Evolutionary conservation across 176 grass and related monocot species (phyloP), one percentile per base, ranked within the genome.

Genomic region (Guadua angustifolia): DNA sequence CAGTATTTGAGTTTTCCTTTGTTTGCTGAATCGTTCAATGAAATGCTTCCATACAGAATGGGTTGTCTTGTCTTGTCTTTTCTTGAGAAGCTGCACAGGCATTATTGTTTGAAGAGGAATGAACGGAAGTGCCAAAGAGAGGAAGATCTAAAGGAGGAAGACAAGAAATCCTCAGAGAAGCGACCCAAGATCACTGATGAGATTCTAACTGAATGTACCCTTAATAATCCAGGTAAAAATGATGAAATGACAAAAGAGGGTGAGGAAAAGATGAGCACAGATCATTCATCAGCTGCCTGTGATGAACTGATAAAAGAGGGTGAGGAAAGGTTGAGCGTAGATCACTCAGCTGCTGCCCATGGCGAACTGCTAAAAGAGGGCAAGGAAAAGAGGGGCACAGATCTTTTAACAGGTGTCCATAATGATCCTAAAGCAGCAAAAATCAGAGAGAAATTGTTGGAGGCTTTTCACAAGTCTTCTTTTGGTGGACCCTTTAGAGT

Each of bases 31-130:
- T 89, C 97, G 2, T 92, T 99, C 71, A 84, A 89, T 76, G 97
- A 99, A 93, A 99, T 99, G 97, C 94, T 99, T 92, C 97, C 96
- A 39, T 90, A 94, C 86, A 87, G 86, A 77, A 99, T 99, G 97
- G 97, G 97, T 68, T 96, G 91, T 40, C 60, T 90, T 63, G 86
- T 99, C 55, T 79, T 94, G 71, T 93, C 91, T 69, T 99, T 99
- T 89, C 97, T 99, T 67, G 91, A 99, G 97, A 96, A 90, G 91
- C 82, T 99, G 25, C 56, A 86, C 16, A 92, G 16, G 62, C 73
- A 24, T 64, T 92, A 89, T 92, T 29, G 89, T 53, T 38, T 79
- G 15, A 95, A 84, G 89, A 92, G 83, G 81, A 91, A 92, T 83
- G 90, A 89, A 75, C 88, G 86, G 18, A 99, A 99, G 79, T 91